Percentiles rank a stretch among this genome's conserved stretches.
These are phyloP conservation scores for Basipetospora chlamydospora DNA, from an alignment of 2,329 filamentous ascomycete genomes.

Conservation along the genomic window DNA sequence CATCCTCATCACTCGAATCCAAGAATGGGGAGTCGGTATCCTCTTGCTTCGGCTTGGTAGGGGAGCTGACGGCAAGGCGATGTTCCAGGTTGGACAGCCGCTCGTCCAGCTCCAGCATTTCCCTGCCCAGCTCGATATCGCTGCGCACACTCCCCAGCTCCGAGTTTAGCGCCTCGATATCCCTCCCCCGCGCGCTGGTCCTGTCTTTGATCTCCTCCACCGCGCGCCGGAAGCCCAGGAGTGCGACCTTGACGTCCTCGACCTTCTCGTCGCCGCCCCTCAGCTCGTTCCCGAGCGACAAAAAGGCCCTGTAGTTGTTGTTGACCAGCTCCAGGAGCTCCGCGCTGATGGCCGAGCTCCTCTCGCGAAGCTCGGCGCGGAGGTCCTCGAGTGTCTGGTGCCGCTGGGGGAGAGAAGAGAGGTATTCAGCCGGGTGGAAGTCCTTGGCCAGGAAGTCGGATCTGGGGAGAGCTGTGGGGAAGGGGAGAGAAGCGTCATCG, in stretches of 20 bases:
- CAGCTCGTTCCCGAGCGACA: constrained; percentile 68
- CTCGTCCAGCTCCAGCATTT: constrained; percentile 54
- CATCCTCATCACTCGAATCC: constrained; percentile 22
- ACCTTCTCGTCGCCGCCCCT: constrained; percentile 82
- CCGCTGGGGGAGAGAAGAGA: constrained; percentile 65
- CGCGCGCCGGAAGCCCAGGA: constrained; percentile 74
- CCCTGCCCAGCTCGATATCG: constrained; percentile 45
- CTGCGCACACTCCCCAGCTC: constrained; percentile 51
- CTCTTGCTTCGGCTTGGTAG: constrained; percentile 8
- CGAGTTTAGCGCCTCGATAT: constrained; percentile 47
- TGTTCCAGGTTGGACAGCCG: constrained; percentile 49
- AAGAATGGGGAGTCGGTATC: constrained; percentile 9
- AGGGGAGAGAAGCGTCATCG: constrained; percentile 64
- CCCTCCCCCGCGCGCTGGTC: constrained; percentile 47
- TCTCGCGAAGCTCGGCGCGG: constrained; percentile 67
- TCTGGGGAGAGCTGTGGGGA: constrained; percentile 72
- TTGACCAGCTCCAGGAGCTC: constrained; percentile 94
- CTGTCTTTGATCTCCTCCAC: constrained; percentile 57
- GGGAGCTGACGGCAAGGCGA: constrained; percentile 37
- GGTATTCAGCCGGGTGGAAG: constrained; percentile 71
- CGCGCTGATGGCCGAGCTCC: constrained; percentile 63
- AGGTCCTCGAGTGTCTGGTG: constrained; percentile 95
- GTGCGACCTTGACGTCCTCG: constrained; percentile 74
- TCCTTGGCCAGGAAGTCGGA: constrained; percentile 62
- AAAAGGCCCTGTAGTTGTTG: constrained; percentile 82